Base-by-base conservation (phyloP, 2,329 filamentous ascomycete species). In the Sporothrix variecibatus region DNA sequence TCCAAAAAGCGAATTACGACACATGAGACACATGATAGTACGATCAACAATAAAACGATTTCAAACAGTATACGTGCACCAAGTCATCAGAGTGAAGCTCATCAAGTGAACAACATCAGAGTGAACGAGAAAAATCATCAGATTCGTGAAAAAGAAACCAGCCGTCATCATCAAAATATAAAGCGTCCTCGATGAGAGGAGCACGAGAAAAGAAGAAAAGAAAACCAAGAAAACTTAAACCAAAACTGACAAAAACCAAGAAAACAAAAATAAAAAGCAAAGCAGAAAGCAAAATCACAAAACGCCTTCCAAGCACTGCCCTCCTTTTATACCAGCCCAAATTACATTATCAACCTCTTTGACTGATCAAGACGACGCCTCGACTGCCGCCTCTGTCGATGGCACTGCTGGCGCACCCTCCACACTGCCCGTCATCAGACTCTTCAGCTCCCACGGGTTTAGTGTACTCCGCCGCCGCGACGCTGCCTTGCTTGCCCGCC, bases 381-480 rank as follows among this genome's bases (percentile, higher is more conserved):
- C 62, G 3, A 67, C 62, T 20, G 40, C 23, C 20, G 58, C 58
- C 6, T 31, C 15, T 5, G 64, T 62, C 38, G n/a, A 23, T 38
- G 34, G 9, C 20, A 1, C 60, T 0, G 64, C 43, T 12, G 31
- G 34, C 11, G 28, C 60, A 1, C 23, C 69, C 4, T 46, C 64
- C 9, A 40, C 69, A 23, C 65, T 65, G 6, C 86, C 86, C 2
- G 83, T 77, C 71, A 91, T 91, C 80, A 93, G 80, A 62, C 87
- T 89, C 82, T 93, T 88, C 79, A 95, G 82, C 82, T 95, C 93
- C 85, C 91, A 92, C 2, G 92, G 90, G 78, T 89, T 94, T 43
- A 95, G 83, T 26, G 93, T 95, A 79, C 92, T 94, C 80, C 93
- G 87, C 79, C 93, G 86, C 79, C 92, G 85, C 75, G 87, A 91